Percentiles rank a stretch among this genome's conserved stretches.
Evolutionary conservation across 2,329 filamentous ascomycete species (phyloP).

Genomic region (Furcasterigmium furcatum): DNA sequence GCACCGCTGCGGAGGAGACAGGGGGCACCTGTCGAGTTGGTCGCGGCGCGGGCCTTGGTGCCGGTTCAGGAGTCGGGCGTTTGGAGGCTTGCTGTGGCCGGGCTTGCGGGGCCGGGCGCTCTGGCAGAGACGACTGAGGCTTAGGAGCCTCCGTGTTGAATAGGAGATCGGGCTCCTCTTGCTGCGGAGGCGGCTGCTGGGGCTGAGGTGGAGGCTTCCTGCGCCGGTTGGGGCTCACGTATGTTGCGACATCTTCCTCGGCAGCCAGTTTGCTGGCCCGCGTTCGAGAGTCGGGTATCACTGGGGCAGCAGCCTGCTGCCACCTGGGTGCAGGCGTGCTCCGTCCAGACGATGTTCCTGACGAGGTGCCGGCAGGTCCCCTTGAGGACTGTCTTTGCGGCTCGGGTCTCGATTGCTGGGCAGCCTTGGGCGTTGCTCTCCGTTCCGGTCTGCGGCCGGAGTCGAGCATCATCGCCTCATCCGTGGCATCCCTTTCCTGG

Average conservation of each 20-base stretch:
- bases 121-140: conserved; percentile 28
- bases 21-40: conserved; percentile 60
- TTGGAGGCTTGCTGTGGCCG: conserved; percentile 29
- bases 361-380: conserved; percentile 47
- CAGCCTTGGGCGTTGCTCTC: conserved; percentile 18
- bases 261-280: conserved; percentile 69
- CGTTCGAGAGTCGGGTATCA: conserved; percentile 45
- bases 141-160: conserved; percentile 42
- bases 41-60: conserved; percentile 38
- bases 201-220: conserved; percentile 61
- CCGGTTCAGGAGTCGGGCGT: conserved; percentile 25
- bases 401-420: conserved; percentile 27
- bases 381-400: conserved; percentile 20
- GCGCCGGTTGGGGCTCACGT: conserved; percentile 81
- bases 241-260: conserved; percentile 79
- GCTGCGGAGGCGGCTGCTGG: conserved; percentile 34
- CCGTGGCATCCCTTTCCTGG: conserved; percentile 45
- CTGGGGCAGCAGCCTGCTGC: conserved; percentile 43
- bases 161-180: conserved; percentile 62
- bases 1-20: conserved; percentile 66
- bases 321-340: conserved; percentile 52
- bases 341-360: conserved; percentile 36
- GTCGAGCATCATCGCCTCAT: conserved; percentile 80
- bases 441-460: conserved; percentile 54
- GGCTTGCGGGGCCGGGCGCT: conserved; percentile 21